Conservation (phyloP, 495 filamentous ascomycete species). For the Aspergillus cavernicola region DNA sequence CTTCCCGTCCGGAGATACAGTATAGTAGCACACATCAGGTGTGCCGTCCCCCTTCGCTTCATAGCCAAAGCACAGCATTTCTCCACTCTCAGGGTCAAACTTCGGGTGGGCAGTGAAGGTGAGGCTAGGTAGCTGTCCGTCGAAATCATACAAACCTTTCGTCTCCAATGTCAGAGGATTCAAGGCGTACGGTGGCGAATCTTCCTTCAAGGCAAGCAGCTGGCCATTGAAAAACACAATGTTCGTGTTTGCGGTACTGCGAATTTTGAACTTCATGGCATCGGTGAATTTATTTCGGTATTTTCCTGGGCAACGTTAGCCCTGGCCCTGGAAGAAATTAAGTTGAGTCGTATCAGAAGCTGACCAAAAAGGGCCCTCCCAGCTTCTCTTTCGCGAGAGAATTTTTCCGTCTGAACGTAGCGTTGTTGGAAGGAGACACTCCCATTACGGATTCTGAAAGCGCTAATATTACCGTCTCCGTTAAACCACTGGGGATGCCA, state of each 20-base stretch:
- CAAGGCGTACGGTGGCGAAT: slow-evolving; percentile 52
- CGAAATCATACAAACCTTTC: slow-evolving; percentile 51
- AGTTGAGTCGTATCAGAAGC: background rate
- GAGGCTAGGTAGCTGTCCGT: slow-evolving; percentile 48
- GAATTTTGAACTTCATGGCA: slow-evolving; percentile 43
- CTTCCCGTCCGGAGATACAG: slow-evolving; percentile 36
- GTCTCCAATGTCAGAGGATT: slow-evolving; percentile 55
- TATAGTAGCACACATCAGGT: slow-evolving; percentile 48
- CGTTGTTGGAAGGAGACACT: slow-evolving; percentile 47
- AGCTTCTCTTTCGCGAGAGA: slow-evolving; percentile 36
- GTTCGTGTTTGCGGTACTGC: slow-evolving; percentile 54
- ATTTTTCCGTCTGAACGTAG: slow-evolving; percentile 53
- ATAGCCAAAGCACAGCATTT: slow-evolving; percentile 48
- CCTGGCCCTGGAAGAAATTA: no score
- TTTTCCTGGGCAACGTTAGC: no score
- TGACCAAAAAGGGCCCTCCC: slow-evolving; percentile 36
- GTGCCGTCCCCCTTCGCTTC: slow-evolving; percentile 32
- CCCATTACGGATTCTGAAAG: slow-evolving; percentile 49
- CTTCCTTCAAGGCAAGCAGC: slow-evolving; percentile 53
- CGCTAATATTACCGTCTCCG: slow-evolving; percentile 44
- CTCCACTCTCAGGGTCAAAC: slow-evolving; percentile 53
- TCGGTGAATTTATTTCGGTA: slow-evolving; percentile 57
- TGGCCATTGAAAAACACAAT: slow-evolving; percentile 49
- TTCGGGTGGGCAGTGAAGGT: slow-evolving; percentile 63
- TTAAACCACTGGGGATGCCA: slow-evolving; percentile 22